Evolutionary conservation across 1,284 basidiomycete genomes (phyloP), one percentile per base, ranked within the genome.

Genomic region (Trichosporon coremiiforme): DNA sequence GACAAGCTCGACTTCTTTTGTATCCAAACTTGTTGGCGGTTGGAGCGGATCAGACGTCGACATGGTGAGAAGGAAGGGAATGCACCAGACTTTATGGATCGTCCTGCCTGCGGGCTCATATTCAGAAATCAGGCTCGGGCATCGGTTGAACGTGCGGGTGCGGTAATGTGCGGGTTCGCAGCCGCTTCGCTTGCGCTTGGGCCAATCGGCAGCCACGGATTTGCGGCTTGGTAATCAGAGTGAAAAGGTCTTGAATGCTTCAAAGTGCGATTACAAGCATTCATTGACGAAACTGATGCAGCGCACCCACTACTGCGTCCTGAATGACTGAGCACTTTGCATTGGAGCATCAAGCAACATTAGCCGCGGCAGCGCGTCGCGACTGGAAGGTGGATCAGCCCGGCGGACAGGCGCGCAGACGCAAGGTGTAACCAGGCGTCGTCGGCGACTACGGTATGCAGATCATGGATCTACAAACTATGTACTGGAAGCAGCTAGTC

Each of bases 91-190:
- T 53, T 53, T 53, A 53, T 53, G 20, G n/a, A 53, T 47, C 17
- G 36, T 10, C 10, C 2, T 20, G 8, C 4, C 47, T 6, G 47
- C 2, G 15, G 41, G 9, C 45, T 53, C n/a, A 53, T 53, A 53
- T 53, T 53, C 47, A 53, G 47, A 53, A 53, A 53, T 53, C 47
- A 53, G 47, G 47, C 47, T 53, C 47, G 47, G 47, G 47, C 47
- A 53, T 53, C 47, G 47, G 47, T 53, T 20, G 20, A 1, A n/a
- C 6, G 47, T 22, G 47, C 47, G 47, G 47, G 20, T 53, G 47
- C 47, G 47, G 47, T 22, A 53, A 53, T 53, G 47, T 53, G 47
- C 47, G 47, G 47, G 47, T 53, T 53, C 3, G 20, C 1, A 20
- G 3, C 45, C 45, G 17, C n/a, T 17, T 2, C 12, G n/a, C 33